A percentile compares a stretch with the other conserved stretches of the same genome.
These are phyloP conservation scores for Populus nigra DNA, from an alignment of 345 rosid genomes.

Conservation along the genomic window DNA sequence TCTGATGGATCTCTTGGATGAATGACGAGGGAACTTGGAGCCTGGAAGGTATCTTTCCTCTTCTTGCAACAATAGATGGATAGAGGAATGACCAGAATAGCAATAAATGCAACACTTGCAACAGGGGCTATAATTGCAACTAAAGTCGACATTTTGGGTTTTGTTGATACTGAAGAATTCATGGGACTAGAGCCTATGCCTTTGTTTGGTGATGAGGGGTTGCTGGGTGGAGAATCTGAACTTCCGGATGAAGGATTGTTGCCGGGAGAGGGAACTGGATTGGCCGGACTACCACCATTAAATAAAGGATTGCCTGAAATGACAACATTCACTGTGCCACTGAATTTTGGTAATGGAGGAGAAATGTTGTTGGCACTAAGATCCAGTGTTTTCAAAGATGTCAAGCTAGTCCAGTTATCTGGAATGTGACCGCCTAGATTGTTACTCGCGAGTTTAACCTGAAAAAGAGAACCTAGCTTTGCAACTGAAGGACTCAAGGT, in stretches of 20 bases:
- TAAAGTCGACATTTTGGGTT: conserved; percentile 26
- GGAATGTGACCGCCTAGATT: conserved; percentile 51
- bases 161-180: conserved; percentile 27
- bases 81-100: conserved; percentile 43
- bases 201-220: conserved; percentile 10
- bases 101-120: conserved; percentile 43
- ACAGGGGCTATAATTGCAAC: conserved; percentile 48
- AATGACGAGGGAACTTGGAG: conserved; percentile 54
- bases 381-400: conserved; percentile 50
- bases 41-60: conserved; percentile 28
- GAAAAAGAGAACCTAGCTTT: conserved; percentile 41
- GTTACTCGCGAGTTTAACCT: conserved; percentile 48
- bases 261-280: conserved; percentile 27
- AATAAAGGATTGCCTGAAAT: conserved; percentile 45
- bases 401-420: conserved; percentile 53
- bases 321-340: conserved; percentile 28
- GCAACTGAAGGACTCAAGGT: conserved; percentile 61
- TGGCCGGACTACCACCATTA: conserved; percentile 11
- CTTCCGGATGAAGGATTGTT: conserved; percentile 22
- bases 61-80: conserved; percentile 47
- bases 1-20: conserved; percentile 69
- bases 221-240: conserved; percentile 16
- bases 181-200: conserved; percentile 23
- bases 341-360: conserved; percentile 56
- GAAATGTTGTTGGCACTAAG: conserved; percentile 54